Percentiles rank a stretch among this genome's conserved stretches.
phyloP scores from a whole-genome alignment of 331 rosid species.

The Saraca asoca region DNA sequence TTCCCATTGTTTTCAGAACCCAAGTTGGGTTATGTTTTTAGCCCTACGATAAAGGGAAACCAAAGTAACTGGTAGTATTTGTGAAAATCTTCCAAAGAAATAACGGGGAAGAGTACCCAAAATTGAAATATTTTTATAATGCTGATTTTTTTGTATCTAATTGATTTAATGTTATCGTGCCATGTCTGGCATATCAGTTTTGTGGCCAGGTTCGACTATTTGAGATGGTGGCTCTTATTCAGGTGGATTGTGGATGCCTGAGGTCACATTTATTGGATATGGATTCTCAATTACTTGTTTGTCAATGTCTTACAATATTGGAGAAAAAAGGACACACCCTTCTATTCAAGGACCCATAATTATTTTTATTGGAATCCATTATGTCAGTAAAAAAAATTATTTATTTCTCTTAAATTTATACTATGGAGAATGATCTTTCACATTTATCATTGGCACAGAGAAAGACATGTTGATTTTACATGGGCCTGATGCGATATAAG shows the following conservation, averaged over 20 bases:
- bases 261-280: background rate
- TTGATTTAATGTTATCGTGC: constrained; percentile 20
- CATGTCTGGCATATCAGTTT: constrained; percentile 27
- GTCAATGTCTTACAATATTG: background rate
- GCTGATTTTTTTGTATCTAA: constrained; percentile 36
- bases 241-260: constrained; percentile 25
- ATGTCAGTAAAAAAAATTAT: too few species aligned
- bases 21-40: constrained; percentile 32
- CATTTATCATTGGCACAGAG: too few species aligned
- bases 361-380: too few species aligned
- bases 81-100: constrained; percentile 39
- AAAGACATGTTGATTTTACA: too few species aligned
- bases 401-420: too few species aligned
- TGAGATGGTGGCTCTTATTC: constrained; percentile 8
- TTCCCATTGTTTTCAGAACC: constrained; percentile 38
- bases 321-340: too few species aligned
- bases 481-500: too few species aligned
- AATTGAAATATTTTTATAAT: constrained; percentile 48
- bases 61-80: constrained; percentile 40
- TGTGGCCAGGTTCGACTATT: constrained; percentile 17
- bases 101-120: constrained; percentile 53
- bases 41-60: constrained; percentile 42
- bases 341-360: too few species aligned
- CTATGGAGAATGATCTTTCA: too few species aligned
- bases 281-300: too few species aligned